phyloP scores from a whole-genome alignment of 495 filamentous ascomycete species.

The Halenospora varia region DNA sequence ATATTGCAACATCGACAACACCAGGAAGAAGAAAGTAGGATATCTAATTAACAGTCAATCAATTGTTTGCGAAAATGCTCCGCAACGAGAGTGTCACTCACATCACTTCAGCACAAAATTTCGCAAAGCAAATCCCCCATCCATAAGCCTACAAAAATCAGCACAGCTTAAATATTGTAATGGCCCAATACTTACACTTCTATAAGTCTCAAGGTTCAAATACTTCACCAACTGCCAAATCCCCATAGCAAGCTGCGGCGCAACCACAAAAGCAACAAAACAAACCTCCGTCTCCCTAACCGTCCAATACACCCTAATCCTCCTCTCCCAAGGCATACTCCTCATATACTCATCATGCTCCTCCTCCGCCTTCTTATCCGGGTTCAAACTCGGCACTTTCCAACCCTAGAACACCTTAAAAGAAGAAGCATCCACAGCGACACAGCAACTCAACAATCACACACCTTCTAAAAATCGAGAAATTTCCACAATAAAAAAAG shows the following conservation, averaged over 20 bases:
- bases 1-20: slow-evolving; percentile 35
- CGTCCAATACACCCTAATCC: slow-evolving; percentile 29
- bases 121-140: slow-evolving; percentile 36
- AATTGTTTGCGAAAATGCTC: background rate
- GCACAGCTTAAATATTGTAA: background rate
- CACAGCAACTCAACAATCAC: no score
- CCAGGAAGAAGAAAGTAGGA: slow-evolving; percentile 38
- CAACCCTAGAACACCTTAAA: no score
- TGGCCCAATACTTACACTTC: background rate
- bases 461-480: no score
- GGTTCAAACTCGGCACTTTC: slow-evolving; percentile 29
- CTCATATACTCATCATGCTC: slow-evolving; percentile 23
- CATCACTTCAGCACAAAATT: slow-evolving; percentile 33
- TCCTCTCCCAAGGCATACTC: slow-evolving; percentile 21
- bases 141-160: slow-evolving; percentile 23
- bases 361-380: slow-evolving; percentile 25
- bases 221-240: slow-evolving; percentile 37
- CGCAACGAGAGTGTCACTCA: slow-evolving; percentile 1
- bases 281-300: slow-evolving; percentile 29
- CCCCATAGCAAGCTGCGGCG: slow-evolving; percentile 32
- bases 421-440: no score
- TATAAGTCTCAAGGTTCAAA: slow-evolving; percentile 16
- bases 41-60: slow-evolving; percentile 2
- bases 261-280: slow-evolving; percentile 31
- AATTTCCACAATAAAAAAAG: no score